Conservation (phyloP, 164 flowering plant species). For the Piper betle region DNA sequence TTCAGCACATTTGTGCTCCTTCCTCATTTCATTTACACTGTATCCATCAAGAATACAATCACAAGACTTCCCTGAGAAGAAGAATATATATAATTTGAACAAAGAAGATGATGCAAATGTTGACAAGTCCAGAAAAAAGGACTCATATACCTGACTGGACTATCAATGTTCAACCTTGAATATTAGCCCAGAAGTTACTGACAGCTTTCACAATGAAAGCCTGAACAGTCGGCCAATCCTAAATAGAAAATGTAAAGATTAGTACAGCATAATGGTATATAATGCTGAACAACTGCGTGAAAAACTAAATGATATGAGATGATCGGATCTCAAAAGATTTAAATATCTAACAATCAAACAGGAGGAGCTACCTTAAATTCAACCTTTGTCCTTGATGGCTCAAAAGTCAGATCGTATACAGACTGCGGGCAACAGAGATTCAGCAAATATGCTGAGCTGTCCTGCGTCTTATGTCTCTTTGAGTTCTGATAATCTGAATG, state of each 20-base stretch:
- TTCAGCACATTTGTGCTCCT: neutral
- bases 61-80: slow-evolving; percentile 6
- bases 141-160: neutral
- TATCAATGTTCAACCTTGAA: slow-evolving; percentile 25
- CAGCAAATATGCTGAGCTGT: slow-evolving; percentile 46
- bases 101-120: neutral
- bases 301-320: neutral
- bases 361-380: slow-evolving; percentile 65
- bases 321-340: neutral
- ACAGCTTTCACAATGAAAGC: slow-evolving; percentile 49
- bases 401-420: slow-evolving; percentile 62
- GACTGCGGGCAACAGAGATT: slow-evolving; percentile 57
- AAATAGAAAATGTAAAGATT: slow-evolving; percentile 4
- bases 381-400: slow-evolving; percentile 59
- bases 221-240: slow-evolving; percentile 75
- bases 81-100: neutral
- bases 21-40: neutral
- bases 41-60: neutral
- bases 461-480: slow-evolving; percentile 41
- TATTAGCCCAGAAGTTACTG: slow-evolving; percentile 28
- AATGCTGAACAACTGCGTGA: neutral
- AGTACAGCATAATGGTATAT: no score
- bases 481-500: slow-evolving; percentile 14
- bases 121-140: neutral
- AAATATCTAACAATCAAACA: neutral